Evolutionary conservation across 140 eudicot genomes (phyloP).

Genomic region (Erigeron philadelphicus): DNA sequence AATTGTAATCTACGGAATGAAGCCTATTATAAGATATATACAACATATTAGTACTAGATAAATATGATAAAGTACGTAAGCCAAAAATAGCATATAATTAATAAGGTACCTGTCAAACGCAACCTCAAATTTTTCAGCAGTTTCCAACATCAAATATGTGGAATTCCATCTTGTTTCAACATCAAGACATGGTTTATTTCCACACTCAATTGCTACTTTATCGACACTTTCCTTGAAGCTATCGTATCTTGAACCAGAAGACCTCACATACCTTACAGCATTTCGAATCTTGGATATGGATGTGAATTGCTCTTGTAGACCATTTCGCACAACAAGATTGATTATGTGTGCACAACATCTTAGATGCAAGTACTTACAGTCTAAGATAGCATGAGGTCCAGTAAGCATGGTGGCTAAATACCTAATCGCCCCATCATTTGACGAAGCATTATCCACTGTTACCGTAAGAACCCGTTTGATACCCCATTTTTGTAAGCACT

Average conservation of each 20-base stretch:
- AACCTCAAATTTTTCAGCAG: background rate
- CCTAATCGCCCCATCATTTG: too few species aligned
- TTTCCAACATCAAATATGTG: background rate
- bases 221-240: background rate
- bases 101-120: background rate
- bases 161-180: background rate
- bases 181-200: background rate
- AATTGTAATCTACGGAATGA: background rate
- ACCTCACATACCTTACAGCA: background rate
- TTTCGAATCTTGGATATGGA: background rate
- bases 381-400: too few species aligned
- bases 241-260: background rate
- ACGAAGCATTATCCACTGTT: too few species aligned
- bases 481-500: background rate
- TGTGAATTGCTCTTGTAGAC: background rate
- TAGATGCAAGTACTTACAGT: too few species aligned
- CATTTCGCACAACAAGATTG: too few species aligned
- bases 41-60: background rate
- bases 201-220: background rate
- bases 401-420: too few species aligned
- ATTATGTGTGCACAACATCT: too few species aligned
- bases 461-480: too few species aligned
- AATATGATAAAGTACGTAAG: background rate
- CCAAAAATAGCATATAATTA: background rate
- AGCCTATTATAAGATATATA: background rate